Evolutionary conservation across 169 alveolate species (phyloP), one percentile per base, ranked within the genome.

Genomic region (Cryptosporidium meleagridis): DNA sequence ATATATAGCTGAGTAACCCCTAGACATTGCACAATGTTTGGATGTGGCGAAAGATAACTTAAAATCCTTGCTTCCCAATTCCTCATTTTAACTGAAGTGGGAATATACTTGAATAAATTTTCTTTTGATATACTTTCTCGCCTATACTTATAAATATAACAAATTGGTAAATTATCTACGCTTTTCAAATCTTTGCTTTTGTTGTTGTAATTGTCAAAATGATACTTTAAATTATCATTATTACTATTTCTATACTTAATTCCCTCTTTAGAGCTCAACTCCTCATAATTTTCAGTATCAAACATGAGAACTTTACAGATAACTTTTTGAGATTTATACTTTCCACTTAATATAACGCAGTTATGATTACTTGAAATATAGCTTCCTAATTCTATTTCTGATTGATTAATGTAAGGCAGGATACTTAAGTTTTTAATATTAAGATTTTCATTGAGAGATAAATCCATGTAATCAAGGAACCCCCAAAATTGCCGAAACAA

Each of bases 21-120:
- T 2, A 87, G 31, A 23, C 92, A 75, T 26, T 86, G 84, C 44
- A 92, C 92, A 35, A 92, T 92, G 72, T 92, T 65, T 29, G 69
- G 80, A 48, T 92, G 92, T 10, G 80, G 89, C 7, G 58, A 68
- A 26, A 92, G 52, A 18, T 85, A 87, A 29, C 58, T 75, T n/a
- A 92, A 70, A 71, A 92, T 72, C 37, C 91, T 92, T 23, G 91
- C 93, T 71, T 92, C 94, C 87, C 92, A 92, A 72, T 92, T 85
- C 62, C 93, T 69, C 84, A 85, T 73, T 69, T 92, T 92, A 29
- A 92, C 86, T 9, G 93, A 93, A 52, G 94, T 92, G 21, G 94
- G 94, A 21, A 86, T 69, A 70, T 92, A 92, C 31, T 91, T 89
- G 51, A 62, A 92, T 14, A 92, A 61, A 70, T 92, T 92, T 53